Base-by-base conservation (phyloP, 805 yeast species). In the Candida yuanshanica region DNA sequence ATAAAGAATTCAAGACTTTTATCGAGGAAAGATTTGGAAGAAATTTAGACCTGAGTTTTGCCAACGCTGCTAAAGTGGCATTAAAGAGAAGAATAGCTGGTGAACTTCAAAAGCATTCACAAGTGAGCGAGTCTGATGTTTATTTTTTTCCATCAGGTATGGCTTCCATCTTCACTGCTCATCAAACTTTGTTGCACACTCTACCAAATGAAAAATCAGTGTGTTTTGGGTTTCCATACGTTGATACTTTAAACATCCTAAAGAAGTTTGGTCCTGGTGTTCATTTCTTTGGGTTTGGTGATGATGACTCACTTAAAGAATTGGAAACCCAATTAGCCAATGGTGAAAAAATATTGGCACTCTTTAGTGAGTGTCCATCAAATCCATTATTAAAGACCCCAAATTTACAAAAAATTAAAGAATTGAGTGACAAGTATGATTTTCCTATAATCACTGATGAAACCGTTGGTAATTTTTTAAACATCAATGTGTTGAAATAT, bases 161-260 rank as follows among this genome's bases (percentile, higher is more conserved):
- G 97, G 83, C 96, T 3, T 71, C 95, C 1, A 84, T 93, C 31
- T 93, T 83, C 69, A 73, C 78, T 41, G 85, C 96, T 1, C 95
- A 91, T 58, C 73, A 77, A 44, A 69, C 78, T 8, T 49, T 77
- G 16, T 56, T 78, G 40, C 52, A 65, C 25, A 45, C 51, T 0
- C 48, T 43, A 11, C 48, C 55, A 9, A 37, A 35, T 18, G 48
- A 66, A 42, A 87, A 86, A 59, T 80, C 95, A 2, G 95, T 89
- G 2, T 88, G 96, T 64, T 91, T 86, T 63, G 99, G 99, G 1
- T 89, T 90, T 65, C 96, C 98, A 7, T 93, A 91, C 61, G 93
- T 87, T 22, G 98, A 93, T 60, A 90, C 98, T 0, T 70, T 88
- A 42, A 87, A 86, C 51, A 80, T 93, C 44, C 69, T 93, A 53